Evolutionary conservation across 495 filamentous ascomycete species (phyloP), one percentile per base, ranked within the genome.

Genomic region (Daldinia childiae): DNA sequence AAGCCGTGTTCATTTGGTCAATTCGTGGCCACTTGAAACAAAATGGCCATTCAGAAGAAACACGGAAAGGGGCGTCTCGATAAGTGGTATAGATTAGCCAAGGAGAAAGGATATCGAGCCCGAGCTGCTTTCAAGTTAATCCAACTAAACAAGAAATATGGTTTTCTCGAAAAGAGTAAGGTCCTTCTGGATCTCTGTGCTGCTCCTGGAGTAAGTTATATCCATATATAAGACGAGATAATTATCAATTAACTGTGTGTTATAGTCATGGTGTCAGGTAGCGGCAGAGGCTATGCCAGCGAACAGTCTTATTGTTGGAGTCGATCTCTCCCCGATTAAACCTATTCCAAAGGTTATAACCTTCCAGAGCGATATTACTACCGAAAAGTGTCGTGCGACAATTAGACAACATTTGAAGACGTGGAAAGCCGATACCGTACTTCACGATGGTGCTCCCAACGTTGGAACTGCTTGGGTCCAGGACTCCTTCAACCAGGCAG

Each of bases 1-100:
- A 6, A 48, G 14, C 50, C 61, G 24, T 38, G 36, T 21, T 43
- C 24, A 27, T 56, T 65, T 30, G 62, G 38, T 39, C 11, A 62
- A 50, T 29, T n/a, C 21, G 2, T 12, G 26, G 51, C 32, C 19
- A 9, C 8, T 52, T 58, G 50, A 62, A 52, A 1, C 73, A 72
- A 39, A 73, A 99, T 99, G 95, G 95, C 92, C 74, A 94, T 98
- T 73, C 95, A 98, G 78, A 99, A 99, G 86, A 99, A 99, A 88
- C 91, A 97, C 82, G 95, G 94, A 84, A 99, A 99, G 87, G 95
- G 95, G 80, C 95, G 95, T 87, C 89, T 99, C 66, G 95, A 99
- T 85, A 98, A 98, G 84, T 98, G 94, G 93, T 87, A 86, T 71
- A 81, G 80, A 74, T 87, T 99, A 69, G 96, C 95, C 66, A 98